These are phyloP conservation scores for Suillus tomentosus DNA, from an alignment of 768 basidiomycete genomes.

Conservation along the genomic window DNA sequence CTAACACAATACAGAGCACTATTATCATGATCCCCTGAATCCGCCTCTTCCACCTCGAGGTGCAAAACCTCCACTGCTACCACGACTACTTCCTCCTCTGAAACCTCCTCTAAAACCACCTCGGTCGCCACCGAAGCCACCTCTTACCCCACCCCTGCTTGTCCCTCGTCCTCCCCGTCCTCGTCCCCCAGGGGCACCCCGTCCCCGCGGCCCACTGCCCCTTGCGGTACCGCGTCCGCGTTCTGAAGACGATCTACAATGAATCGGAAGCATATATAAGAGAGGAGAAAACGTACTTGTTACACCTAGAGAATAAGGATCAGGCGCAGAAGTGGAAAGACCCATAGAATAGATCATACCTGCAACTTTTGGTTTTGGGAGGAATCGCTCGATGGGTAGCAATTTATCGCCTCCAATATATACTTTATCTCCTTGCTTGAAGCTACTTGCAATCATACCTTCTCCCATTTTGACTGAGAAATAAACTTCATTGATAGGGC, in stretches of 20 bases:
- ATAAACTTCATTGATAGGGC: slow-evolving; percentile 97
- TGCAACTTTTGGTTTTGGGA: slow-evolving; percentile 89
- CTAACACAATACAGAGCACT: background rate
- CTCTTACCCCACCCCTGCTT: slow-evolving; percentile 38
- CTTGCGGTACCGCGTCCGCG: slow-evolving; percentile 43
- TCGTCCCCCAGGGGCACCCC: slow-evolving; percentile 31
- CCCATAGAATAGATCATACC: slow-evolving; percentile 50
- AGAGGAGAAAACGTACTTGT: slow-evolving; percentile 14
- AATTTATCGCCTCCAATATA: slow-evolving; percentile 98
- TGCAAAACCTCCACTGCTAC: slow-evolving; percentile 32
- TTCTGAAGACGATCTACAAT: slow-evolving; percentile 43
- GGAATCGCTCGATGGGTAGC: slow-evolving; percentile 92
- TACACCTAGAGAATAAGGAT: slow-evolving; percentile 30
- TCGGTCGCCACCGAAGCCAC: slow-evolving; percentile 38
- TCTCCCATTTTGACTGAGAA: slow-evolving; percentile 97
- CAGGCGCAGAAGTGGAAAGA: slow-evolving; percentile 8
- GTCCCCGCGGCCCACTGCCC: slow-evolving; percentile 27
- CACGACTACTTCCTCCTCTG: slow-evolving; percentile 44
- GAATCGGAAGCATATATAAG: slow-evolving; percentile 14
- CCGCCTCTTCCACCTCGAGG: slow-evolving; percentile 38
- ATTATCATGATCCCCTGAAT: slow-evolving; percentile 51
- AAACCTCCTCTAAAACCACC: slow-evolving; percentile 51
- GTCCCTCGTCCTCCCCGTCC: slow-evolving; percentile 42
- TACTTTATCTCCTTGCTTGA: slow-evolving; percentile 97
- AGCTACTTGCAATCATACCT: slow-evolving; percentile 93